phyloP scores from a whole-genome alignment of 805 yeast species.

The Yarrowia divulgata region DNA sequence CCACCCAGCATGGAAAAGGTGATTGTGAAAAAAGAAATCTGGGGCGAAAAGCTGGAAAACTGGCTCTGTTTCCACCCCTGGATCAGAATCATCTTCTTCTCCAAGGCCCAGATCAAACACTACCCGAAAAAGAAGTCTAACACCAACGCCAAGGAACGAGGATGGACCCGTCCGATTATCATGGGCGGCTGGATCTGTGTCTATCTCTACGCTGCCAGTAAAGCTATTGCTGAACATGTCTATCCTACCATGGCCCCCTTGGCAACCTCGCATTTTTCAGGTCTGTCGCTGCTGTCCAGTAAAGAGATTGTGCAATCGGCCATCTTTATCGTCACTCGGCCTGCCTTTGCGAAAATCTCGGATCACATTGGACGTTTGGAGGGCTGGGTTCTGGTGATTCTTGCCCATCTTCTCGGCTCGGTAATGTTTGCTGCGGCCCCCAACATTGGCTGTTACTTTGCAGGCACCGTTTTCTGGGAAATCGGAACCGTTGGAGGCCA shows the following conservation, averaged over 20 bases:
- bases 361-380: conserved; percentile 34
- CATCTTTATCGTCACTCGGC: conserved; percentile 18
- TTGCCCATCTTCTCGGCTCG: conserved; percentile 6
- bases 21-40: neutral
- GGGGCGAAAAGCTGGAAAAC: neutral
- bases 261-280: conserved; percentile 23
- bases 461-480: conserved; percentile 13
- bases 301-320: conserved; percentile 4
- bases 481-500: conserved; percentile 32
- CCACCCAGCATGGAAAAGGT: neutral
- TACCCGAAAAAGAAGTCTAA: conserved; percentile 1
- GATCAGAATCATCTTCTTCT: conserved; percentile 10
- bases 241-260: conserved; percentile 12
- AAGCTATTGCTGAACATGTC: conserved; percentile 16
- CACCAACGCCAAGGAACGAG: conserved; percentile 36
- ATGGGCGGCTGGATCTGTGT: conserved; percentile 25
- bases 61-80: conserved; percentile 10
- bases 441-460: conserved; percentile 27
- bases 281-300: conserved; percentile 13
- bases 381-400: conserved; percentile 3
- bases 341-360: conserved; percentile 21
- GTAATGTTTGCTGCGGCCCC: conserved; percentile 17
- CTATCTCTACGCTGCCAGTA: conserved; percentile 19
- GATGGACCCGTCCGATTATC: conserved; percentile 11
- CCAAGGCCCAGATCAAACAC: conserved; percentile 21